Conservation (phyloP, 139 green algal species). For the Asterochloris erici region DNA sequence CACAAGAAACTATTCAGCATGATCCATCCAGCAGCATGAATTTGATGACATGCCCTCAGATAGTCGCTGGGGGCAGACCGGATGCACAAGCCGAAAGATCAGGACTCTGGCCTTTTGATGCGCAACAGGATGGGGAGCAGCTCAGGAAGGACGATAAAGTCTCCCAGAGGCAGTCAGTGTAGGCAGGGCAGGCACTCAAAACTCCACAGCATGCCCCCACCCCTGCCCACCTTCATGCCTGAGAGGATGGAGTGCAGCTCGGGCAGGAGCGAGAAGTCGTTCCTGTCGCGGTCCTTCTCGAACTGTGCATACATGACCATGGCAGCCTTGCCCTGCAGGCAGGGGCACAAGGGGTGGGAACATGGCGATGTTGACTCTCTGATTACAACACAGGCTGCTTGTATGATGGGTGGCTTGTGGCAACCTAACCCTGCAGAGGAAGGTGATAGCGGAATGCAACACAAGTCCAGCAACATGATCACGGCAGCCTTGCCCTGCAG, state of each 20-base stretch:
- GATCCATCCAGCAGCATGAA: too few relatives aligned
- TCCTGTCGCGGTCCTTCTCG: slow-evolving; percentile 58
- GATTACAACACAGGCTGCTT: neutral
- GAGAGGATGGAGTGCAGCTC: slow-evolving; percentile 86
- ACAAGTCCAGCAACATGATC: too few relatives aligned
- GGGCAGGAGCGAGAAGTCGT: slow-evolving; percentile 80
- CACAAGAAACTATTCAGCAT: too few relatives aligned
- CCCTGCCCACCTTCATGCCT: slow-evolving; percentile 69
- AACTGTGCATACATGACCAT: slow-evolving; percentile 72
- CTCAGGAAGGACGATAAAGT: neutral
- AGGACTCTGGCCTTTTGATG: neutral
- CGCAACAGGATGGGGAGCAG: neutral
- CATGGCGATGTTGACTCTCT: neutral
- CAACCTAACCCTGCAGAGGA: too few relatives aligned
- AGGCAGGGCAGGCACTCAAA: neutral
- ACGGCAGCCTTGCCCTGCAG: too few relatives aligned
- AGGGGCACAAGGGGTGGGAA: neutral
- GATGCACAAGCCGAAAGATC: neutral
- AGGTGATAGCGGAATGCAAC: too few relatives aligned
- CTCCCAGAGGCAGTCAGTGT: neutral
- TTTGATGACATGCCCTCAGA: too few relatives aligned
- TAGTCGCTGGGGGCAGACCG: too few relatives aligned
- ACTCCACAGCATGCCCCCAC: neutral
- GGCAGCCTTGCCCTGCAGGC: slow-evolving; percentile 37
- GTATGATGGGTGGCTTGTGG: neutral